Evolutionary conservation across 768 basidiomycete genomes (phyloP), one percentile per base, ranked within the genome.

Genomic region (Leccinum subtestaceum): DNA sequence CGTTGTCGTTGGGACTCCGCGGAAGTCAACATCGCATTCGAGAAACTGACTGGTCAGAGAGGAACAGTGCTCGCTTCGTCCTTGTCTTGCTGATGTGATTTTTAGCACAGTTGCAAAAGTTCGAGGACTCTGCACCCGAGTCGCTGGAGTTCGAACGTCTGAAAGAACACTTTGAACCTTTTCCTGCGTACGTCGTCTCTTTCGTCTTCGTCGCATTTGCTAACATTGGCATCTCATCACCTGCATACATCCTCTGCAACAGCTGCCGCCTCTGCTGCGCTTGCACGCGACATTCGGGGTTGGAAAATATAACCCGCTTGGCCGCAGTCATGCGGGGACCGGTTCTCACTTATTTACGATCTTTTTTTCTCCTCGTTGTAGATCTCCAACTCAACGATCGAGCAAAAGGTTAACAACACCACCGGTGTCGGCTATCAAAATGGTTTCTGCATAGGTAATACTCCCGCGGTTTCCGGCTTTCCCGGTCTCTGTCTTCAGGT

Each of bases 141-240:
- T 83, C 85, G 11, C 76, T 94, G 62, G 95, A 97, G 74, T 95
- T 97, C 69, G 97, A 99, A 65, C 84, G 89, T 60, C 74, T 99
- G 66, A 96, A 96, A 76, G 94, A 97, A 67, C 95, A 98, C 74
- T 95, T 98, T 78, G 97, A 98, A 72, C 91, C 93, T 56, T 91
- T 93, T 78, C 27, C 77, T 99, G 74, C 87, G 93, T 75, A 84
- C 89, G 80, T 86, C 90, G 61, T 83, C 87, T 60, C 78, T 84
- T 74, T 86, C 88, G 69, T 81, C 87, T 74, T 86, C 86, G 72
- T 78, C 83, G 67, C 75, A 81, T 67, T 75, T 78, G 60, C 76
- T 80, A 71, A 68, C 76, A 72, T 72, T 73, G 64, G 73, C 78
- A 57, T 84, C 87, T 78, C 88, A 88, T 77, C 84, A 85, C 72